Conservation (phyloP, 495 filamentous ascomycete genomes). For the Emericellopsis terricola region DNA sequence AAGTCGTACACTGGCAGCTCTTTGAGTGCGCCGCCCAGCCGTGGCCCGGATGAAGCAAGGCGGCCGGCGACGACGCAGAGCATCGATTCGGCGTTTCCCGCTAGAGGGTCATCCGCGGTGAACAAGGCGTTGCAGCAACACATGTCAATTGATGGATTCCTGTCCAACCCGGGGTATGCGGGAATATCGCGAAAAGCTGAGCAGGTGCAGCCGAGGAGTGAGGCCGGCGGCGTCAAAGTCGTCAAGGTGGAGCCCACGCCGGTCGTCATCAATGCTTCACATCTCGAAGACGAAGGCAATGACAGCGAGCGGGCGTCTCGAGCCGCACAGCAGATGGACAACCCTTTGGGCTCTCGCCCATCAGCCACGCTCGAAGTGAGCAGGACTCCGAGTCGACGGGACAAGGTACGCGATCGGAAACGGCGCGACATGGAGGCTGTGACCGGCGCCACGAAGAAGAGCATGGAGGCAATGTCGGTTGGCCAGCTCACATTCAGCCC, state of each 20-base stretch:
- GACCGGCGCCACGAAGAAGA: background rate
- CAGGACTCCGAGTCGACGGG: constrained; percentile 6
- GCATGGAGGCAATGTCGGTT: too few relatives aligned
- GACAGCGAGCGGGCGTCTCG: too few relatives aligned
- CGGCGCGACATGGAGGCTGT: constrained; percentile 8
- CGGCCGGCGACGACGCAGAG: too few relatives aligned
- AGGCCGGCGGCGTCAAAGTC: too few relatives aligned
- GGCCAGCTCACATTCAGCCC: too few relatives aligned
- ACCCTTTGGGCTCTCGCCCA: background rate
- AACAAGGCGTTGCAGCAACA: background rate
- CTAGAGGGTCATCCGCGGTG: background rate
- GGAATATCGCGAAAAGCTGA: too few relatives aligned
- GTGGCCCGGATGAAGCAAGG: too few relatives aligned
- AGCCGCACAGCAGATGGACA: background rate
- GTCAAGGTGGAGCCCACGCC: background rate
- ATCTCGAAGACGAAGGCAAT: background rate
- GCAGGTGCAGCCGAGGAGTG: too few relatives aligned
- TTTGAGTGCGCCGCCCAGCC: too few relatives aligned
- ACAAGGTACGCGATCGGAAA: constrained; percentile 11
- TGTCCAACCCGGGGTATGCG: too few relatives aligned
- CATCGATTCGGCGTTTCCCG: background rate
- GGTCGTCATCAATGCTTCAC: background rate
- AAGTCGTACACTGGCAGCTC: too few relatives aligned
- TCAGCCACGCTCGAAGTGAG: background rate
- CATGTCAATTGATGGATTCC: background rate